Evolutionary conservation across 768 basidiomycete genomes (phyloP).

Genomic region (Candolleomyces eurysporus): DNA sequence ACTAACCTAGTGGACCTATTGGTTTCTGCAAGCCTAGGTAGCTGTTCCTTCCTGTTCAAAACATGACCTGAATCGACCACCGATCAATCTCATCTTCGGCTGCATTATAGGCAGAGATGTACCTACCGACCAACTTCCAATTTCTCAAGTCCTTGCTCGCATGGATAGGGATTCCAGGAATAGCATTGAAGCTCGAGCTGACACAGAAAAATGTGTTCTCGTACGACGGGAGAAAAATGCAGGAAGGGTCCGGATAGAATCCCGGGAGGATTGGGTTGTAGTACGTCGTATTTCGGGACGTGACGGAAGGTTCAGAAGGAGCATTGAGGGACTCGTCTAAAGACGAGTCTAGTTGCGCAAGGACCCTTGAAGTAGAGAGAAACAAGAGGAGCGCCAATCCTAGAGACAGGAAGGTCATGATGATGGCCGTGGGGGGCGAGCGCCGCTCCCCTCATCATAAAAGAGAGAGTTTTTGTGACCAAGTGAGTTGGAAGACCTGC

Average conservation of each 20-base stretch:
- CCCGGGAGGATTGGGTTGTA: constrained; percentile 24
- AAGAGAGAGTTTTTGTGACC: too few species aligned
- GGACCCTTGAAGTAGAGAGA: not conserved
- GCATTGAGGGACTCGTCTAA: not conserved
- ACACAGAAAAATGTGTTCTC: constrained; percentile 32
- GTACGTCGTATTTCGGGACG: constrained; percentile 10
- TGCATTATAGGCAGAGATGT: not conserved
- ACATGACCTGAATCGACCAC: constrained; percentile 9
- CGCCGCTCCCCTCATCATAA: too few species aligned
- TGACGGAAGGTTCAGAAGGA: not conserved
- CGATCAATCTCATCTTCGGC: not conserved
- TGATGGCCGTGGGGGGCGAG: not conserved
- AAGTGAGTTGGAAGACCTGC: too few species aligned
- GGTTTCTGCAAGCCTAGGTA: constrained; percentile 15
- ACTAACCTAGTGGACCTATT: constrained; percentile 15
- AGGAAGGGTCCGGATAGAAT: constrained; percentile 33
- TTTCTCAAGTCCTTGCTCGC: constrained; percentile 28
- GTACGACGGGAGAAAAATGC: constrained; percentile 24
- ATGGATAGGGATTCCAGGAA: constrained; percentile 32
- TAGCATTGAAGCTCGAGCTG: constrained; percentile 31
- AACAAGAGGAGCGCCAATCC: not conserved
- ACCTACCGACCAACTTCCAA: constrained; percentile 28
- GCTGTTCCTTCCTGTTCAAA: constrained; percentile 14
- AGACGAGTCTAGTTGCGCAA: not conserved
- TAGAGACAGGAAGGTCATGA: not conserved